These are phyloP conservation scores for Flaveria linearis DNA, from an alignment of 129 eudicot genomes.

Conservation along the genomic window DNA sequence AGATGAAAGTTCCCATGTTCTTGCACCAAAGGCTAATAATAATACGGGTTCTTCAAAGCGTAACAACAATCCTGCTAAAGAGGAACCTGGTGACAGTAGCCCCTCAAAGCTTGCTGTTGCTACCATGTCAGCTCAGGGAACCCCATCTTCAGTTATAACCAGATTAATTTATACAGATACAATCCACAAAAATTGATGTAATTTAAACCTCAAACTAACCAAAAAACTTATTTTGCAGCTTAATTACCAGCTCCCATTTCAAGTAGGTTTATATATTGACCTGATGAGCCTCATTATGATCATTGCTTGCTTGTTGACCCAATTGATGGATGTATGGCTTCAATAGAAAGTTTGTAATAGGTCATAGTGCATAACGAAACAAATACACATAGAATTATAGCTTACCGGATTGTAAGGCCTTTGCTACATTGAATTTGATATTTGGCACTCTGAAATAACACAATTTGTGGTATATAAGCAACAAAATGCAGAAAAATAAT, in stretches of 20 bases:
- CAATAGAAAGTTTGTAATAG: too few relatives aligned
- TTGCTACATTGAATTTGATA: constrained; percentile 89
- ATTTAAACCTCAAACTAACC: too few relatives aligned
- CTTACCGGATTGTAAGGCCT: constrained; percentile 88
- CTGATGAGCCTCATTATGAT: too few relatives aligned
- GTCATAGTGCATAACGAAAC: too few relatives aligned
- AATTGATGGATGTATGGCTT: too few relatives aligned
- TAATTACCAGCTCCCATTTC: too few relatives aligned
- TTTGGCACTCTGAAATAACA: constrained; percentile 72
- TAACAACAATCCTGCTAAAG: constrained; percentile 55
- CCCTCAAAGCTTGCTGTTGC: constrained; percentile 51
- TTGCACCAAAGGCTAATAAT: constrained; percentile 60
- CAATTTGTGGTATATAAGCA: neutral
- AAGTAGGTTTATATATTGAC: too few relatives aligned
- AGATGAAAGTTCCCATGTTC: constrained; percentile 88
- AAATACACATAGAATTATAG: too few relatives aligned
- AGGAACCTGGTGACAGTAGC: constrained; percentile 76
- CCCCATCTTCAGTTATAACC: constrained; percentile 61
- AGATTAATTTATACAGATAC: too few relatives aligned
- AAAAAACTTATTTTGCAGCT: too few relatives aligned
- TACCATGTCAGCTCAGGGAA: constrained; percentile 56
- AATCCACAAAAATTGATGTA: too few relatives aligned
- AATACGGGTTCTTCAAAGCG: constrained; percentile 32
- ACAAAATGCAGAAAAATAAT: neutral
- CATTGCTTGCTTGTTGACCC: too few relatives aligned